Evolutionary conservation across 108 stramenopile species (phyloP).

Genomic region (Skeletonema potamos): DNA sequence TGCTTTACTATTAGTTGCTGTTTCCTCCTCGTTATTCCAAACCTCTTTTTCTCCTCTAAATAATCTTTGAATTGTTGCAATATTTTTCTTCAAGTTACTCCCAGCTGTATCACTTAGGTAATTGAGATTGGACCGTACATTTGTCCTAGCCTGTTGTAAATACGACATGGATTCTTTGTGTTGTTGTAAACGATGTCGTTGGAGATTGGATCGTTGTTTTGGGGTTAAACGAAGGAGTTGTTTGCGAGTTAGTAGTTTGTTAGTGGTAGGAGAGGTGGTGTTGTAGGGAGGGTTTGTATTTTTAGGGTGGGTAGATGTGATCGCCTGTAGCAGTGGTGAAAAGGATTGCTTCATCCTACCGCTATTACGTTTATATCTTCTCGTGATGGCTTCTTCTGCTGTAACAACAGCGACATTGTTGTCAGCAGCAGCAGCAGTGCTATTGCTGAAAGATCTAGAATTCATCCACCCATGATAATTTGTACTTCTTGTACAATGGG

Average conservation of each 20-base stretch:
- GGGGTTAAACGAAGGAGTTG: slow-evolving; percentile 31
- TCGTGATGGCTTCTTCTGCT: not conserved
- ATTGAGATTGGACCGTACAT: slow-evolving; percentile 32
- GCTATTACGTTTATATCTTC: not conserved
- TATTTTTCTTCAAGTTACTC: slow-evolving; percentile 32
- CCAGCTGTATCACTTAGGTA: slow-evolving; percentile 16
- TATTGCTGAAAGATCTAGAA: not conserved
- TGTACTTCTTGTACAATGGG: not conserved
- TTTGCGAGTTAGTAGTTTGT: slow-evolving; percentile 21
- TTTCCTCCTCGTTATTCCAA: slow-evolving; percentile 18
- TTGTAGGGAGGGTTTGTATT: slow-evolving; percentile 1
- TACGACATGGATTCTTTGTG: slow-evolving; percentile 1
- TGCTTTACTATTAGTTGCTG: no score
- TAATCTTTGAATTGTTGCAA: slow-evolving; percentile 21
- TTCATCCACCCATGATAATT: not conserved
- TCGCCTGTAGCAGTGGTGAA: slow-evolving; percentile 16
- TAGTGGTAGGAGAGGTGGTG: not conserved
- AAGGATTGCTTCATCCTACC: slow-evolving; percentile 6
- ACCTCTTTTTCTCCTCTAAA: slow-evolving; percentile 27
- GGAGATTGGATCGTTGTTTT: slow-evolving; percentile 16
- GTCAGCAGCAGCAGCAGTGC: not conserved
- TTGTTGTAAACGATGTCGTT: not conserved
- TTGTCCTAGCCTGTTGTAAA: slow-evolving; percentile 24
- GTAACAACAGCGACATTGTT: not conserved
- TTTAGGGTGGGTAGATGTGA: slow-evolving; percentile 26